Evolutionary conservation across 108 stramenopile genomes (phyloP).

Genomic region (Skeletonema potamos): DNA sequence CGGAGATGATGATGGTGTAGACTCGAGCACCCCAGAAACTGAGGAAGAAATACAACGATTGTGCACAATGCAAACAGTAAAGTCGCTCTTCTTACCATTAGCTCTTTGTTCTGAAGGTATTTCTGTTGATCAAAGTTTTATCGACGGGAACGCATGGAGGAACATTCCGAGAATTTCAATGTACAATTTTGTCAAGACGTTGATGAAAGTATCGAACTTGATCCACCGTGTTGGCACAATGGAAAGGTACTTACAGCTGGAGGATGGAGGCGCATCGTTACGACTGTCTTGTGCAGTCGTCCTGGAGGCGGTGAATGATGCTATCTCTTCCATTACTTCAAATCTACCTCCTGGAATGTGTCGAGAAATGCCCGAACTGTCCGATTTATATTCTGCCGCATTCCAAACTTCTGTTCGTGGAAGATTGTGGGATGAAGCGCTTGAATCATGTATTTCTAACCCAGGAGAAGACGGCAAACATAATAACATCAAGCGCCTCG

Average conservation of each 20-base stretch:
- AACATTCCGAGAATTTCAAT: conserved; percentile 1
- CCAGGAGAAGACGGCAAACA: conserved; percentile 39
- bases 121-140: conserved; percentile 4
- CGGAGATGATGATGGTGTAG: neutral
- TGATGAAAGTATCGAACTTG: conserved; percentile 34
- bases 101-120: neutral
- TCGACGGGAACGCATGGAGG: conserved; percentile 3
- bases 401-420: conserved; percentile 60
- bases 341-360: conserved; percentile 3
- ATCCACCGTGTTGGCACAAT: conserved; percentile 28
- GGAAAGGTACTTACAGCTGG: conserved; percentile 3
- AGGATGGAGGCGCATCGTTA: neutral
- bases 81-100: conserved; percentile 12
- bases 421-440: conserved; percentile 66
- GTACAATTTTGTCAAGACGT: conserved; percentile 19
- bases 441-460: conserved; percentile 57
- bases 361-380: conserved; percentile 54
- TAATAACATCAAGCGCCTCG: conserved; percentile 52
- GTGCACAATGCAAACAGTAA: conserved; percentile 18
- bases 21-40: neutral
- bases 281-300: conserved; percentile 25
- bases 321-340: conserved; percentile 15
- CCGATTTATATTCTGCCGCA: conserved; percentile 55
- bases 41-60: conserved; percentile 22
- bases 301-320: conserved; percentile 27